Conservation (phyloP, 129 eudicot genomes). For the Calendula officinalis region DNA sequence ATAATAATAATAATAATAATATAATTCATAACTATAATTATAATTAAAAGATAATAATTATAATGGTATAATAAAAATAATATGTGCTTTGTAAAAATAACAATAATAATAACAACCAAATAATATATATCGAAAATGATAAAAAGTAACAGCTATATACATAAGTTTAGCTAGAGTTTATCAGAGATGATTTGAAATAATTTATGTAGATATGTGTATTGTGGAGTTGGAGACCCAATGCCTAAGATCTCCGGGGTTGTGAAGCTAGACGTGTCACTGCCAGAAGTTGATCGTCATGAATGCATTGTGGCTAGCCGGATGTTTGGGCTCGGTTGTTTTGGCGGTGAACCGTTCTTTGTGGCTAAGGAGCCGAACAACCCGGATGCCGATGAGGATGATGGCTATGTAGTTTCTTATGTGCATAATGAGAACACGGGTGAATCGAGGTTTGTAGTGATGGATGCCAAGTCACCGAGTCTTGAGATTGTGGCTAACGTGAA, state of each 20-base stretch:
- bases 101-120: too few relatives aligned
- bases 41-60: too few relatives aligned
- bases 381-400: constrained; percentile 58
- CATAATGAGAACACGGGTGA: constrained; percentile 52
- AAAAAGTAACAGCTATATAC: too few relatives aligned
- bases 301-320: constrained; percentile 53
- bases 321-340: constrained; percentile 56
- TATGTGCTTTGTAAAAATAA: too few relatives aligned
- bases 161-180: too few relatives aligned
- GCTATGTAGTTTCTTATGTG: constrained; percentile 54
- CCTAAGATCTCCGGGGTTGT: constrained; percentile 59
- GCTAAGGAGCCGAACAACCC: constrained; percentile 37
- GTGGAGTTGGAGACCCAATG: constrained; percentile 55
- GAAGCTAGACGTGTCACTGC: constrained; percentile 46
- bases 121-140: too few relatives aligned
- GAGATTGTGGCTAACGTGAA: constrained; percentile 48
- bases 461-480: constrained; percentile 56
- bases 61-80: too few relatives aligned
- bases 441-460: constrained; percentile 70
- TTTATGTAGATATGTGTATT: constrained; percentile 48
- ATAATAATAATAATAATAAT: too few relatives aligned
- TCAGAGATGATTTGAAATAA: too few relatives aligned
- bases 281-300: constrained; percentile 42
- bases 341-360: constrained; percentile 70
- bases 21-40: too few relatives aligned